Base-by-base conservation (phyloP, 2,329 filamentous ascomycete genomes). In the Ambrosiella cleistominuta region DNA sequence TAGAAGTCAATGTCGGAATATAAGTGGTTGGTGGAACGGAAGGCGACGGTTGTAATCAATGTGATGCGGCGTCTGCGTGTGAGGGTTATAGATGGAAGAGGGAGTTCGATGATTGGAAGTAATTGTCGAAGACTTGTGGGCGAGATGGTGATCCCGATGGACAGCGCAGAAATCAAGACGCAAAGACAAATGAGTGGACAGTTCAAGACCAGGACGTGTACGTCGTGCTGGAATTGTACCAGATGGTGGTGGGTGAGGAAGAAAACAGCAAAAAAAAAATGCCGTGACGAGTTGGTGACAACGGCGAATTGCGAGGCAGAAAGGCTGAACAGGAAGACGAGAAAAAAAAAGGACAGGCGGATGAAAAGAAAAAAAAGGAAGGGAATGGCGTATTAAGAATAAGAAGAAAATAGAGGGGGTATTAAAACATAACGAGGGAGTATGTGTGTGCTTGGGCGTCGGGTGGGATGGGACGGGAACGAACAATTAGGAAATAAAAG, bases 171-270 rank as follows among this genome's bases (percentile, higher is more conserved):
- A 53, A 53, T 37, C 56, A 57, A 57, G 55, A 60, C 55, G 58
- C 58, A 57, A 54, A 57, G 27, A 49, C 56, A 63, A 66, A 66
- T 63, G 64, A 65, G 63, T 63, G 64, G 64, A 64, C 64, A 63
- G 64, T 40, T 64, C 66, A 64, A 74, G 68, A 72, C 73, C 74
- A 75, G 72, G 66, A 60, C 68, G 72, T 73, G 72, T 72, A 72
- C 71, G 56, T 57, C n/a, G 38, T 49, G 19, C 45, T 54, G 54
- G 58, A 60, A 57, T 45, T 72, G 66, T 67, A 73, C 72, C 74
- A 64, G 58, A 59, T 62, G 58, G 60, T 59, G 57, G 64, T 63
- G 62, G 63, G 64, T 64, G 65, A 66, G 60, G 62, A 53, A 57
- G 59, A 58, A 61, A 61, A 60, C 57, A 58, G 50, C 59, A 60